Conservation (phyloP, 257 asterid genomes). For the Gentiana dahurica region DNA sequence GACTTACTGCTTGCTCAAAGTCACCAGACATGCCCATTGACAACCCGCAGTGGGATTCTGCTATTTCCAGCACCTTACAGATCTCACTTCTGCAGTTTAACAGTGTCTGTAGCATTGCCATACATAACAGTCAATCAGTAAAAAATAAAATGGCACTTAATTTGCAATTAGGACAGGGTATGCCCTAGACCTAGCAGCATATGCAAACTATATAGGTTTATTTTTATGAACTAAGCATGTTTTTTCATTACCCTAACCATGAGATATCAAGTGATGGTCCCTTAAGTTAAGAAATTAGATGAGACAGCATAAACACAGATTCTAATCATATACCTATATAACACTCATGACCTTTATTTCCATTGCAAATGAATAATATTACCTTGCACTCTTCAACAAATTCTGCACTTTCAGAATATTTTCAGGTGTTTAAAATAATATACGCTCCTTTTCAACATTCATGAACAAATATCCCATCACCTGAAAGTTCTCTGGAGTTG, state of each 20-base stretch:
- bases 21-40: constrained; percentile 98
- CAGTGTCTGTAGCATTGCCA: constrained; percentile 36
- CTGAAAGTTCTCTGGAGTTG: constrained; percentile 83
- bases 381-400: no score
- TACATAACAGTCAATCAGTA: not conserved
- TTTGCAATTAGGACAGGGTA: not conserved
- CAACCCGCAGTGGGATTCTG: constrained; percentile 55
- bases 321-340: not conserved
- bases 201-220: not conserved
- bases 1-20: constrained; percentile 74
- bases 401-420: no score
- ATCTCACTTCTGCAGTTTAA: constrained; percentile 64
- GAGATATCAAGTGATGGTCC: no score
- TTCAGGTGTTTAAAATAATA: no score
- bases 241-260: not conserved
- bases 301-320: not conserved
- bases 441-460: no score
- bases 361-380: no score
- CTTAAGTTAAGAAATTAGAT: no score
- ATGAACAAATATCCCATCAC: constrained; percentile 18
- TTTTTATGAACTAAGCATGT: not conserved
- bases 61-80: constrained; percentile 59
- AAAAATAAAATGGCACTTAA: not conserved
- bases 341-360: not conserved
- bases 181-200: not conserved